These are phyloP conservation scores for Arctium minus DNA, from an alignment of 129 eudicot genomes.

Conservation along the genomic window DNA sequence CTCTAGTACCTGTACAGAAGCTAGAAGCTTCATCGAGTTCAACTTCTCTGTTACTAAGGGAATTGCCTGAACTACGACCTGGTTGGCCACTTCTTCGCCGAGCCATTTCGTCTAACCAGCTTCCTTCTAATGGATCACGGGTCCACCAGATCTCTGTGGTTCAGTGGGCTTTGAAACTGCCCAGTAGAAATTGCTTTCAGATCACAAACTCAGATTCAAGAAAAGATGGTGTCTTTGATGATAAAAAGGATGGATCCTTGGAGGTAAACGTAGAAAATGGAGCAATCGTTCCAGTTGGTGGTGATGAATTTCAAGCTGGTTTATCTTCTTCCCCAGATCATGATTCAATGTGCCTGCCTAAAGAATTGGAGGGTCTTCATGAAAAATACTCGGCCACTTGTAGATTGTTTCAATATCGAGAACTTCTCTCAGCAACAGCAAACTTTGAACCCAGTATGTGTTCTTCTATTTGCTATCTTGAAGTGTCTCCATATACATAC, in stretches of 20 bases:
- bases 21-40: slow-evolving; percentile 59
- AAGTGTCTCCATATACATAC: not conserved
- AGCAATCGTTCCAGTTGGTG: slow-evolving; percentile 62
- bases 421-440: slow-evolving; percentile 58
- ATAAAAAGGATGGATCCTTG: slow-evolving; percentile 19
- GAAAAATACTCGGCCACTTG: slow-evolving; percentile 67
- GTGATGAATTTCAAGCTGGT: slow-evolving; percentile 14
- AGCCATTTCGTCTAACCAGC: slow-evolving; percentile 36
- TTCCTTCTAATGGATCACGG: slow-evolving; percentile 18
- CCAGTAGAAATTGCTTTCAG: slow-evolving; percentile 45
- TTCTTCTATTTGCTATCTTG: not conserved
- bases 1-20: slow-evolving; percentile 69
- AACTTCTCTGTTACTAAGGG: slow-evolving; percentile 48
- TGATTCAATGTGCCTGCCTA: slow-evolving; percentile 27
- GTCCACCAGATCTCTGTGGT: slow-evolving; percentile 62
- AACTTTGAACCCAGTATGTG: slow-evolving; percentile 55
- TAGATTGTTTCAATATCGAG: slow-evolving; percentile 55
- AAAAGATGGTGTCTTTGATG: slow-evolving; percentile 9
- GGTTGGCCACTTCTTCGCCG: slow-evolving; percentile 88
- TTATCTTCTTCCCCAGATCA: slow-evolving; percentile 39
- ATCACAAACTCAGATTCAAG: slow-evolving; percentile 35
- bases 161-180: slow-evolving; percentile 77
- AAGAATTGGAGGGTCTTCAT: slow-evolving; percentile 54
- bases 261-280: slow-evolving; percentile 46
- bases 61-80: slow-evolving; percentile 60